Base-by-base conservation (phyloP, 2,329 filamentous ascomycete genomes). In the Zymoseptoria ardabiliae region DNA sequence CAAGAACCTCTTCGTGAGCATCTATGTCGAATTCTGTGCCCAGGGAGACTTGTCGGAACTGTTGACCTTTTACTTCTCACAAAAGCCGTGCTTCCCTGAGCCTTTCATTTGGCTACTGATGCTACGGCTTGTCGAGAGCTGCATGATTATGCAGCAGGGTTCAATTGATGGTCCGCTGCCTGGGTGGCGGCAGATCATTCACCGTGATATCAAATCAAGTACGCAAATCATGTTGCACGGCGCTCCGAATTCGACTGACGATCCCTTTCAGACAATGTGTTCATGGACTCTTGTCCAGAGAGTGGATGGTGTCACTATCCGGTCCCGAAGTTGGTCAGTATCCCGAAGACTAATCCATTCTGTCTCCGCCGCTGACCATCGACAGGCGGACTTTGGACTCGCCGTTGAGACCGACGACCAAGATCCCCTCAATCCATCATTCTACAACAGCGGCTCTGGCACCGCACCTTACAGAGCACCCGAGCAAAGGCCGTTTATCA, bases 161-260 rank as follows among this genome's bases (percentile, higher is more conserved):
- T 55, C 51, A 4, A 58, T 9, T 41, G 23, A 52, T n/a, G 48
- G 23, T 11, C 17, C n/a, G 5, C 11, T 13, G 7, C n/a, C 25
- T 10, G 30, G 28, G 9, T 57, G 57, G 55, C 50, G 56, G 13
- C 50, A 63, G 52, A 59, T 66, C 17, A 56, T 68, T 2, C 67
- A 69, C 49, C 55, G 63, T 2, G 65, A 69, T 50, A 59, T 66
- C 30, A 68, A 66, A 52, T n/a, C 57, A 7, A 20, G 56, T 57
- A 19, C 48, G 56, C 49, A 23, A 6, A 22, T 17, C 17, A 17
- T 28, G 9, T 20, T 49, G 10, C 2, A 19, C 9, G 13, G 25
- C 8, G 4, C 9, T 2, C 6, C 11, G 19, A 10, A 23, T 23
- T 23, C 35, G 19, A 41, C 50, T 48, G 30, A 49, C 11, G 11